Evolutionary conservation across 2,329 filamentous ascomycete species (phyloP).

Genomic region (Penicillium olsonii): DNA sequence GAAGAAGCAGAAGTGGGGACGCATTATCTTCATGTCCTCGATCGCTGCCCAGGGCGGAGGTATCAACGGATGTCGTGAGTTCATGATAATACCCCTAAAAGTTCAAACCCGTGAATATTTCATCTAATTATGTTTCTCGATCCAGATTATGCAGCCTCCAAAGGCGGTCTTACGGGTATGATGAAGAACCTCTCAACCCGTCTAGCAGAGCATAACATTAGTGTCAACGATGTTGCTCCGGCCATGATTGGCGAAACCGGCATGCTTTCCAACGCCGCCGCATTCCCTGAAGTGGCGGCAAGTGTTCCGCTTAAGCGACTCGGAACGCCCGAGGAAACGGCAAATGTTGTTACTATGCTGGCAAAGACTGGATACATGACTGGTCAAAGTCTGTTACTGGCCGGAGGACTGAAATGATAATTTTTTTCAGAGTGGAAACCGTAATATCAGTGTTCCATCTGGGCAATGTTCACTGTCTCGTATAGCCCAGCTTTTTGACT

Average conservation of each 20-base stretch:
- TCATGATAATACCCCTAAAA: not conserved
- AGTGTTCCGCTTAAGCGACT: slow-evolving; percentile 61
- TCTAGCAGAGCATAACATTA: slow-evolving; percentile 61
- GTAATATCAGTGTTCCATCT: no score
- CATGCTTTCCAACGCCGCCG: slow-evolving; percentile 62
- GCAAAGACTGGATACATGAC: slow-evolving; percentile 62
- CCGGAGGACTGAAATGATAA: slow-evolving; percentile 53
- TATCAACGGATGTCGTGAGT: slow-evolving; percentile 61
- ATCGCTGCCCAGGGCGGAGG: slow-evolving; percentile 65
- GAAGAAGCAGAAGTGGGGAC: slow-evolving; percentile 61
- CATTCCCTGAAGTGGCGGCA: slow-evolving; percentile 59
- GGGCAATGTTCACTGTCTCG: no score
- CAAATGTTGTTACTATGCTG: slow-evolving; percentile 62
- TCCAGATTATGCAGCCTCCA: slow-evolving; percentile 56
- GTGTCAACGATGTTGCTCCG: slow-evolving; percentile 68
- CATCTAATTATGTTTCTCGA: not conserved
- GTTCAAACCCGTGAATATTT: not conserved
- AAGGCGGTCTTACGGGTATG: slow-evolving; percentile 63
- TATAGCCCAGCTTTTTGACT: no score
- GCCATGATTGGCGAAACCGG: slow-evolving; percentile 68
- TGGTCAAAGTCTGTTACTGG: slow-evolving; percentile 56
- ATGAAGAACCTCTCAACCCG: slow-evolving; percentile 64
- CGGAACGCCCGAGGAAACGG: slow-evolving; percentile 60
- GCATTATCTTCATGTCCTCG: slow-evolving; percentile 65
- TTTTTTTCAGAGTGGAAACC: no score